Evolutionary conservation across 305 asterid species (phyloP).

Genomic region (Solanum hybrid): DNA sequence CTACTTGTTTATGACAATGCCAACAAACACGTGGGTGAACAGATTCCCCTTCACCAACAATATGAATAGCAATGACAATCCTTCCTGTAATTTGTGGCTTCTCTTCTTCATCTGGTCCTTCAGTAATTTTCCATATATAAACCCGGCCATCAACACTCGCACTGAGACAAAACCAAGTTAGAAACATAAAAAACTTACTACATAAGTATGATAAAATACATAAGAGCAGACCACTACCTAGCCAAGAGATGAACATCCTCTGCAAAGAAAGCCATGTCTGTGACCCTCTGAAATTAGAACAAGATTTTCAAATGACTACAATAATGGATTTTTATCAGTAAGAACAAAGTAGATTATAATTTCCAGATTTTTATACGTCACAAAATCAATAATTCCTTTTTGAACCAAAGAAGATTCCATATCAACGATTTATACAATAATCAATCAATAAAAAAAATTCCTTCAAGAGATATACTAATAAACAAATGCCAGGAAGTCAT

Average conservation of each 20-base stretch:
- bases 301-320: conserved; percentile 9
- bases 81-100: conserved; percentile 78
- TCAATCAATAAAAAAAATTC: not conserved
- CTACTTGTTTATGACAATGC: conserved; percentile 94
- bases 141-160: conserved; percentile 93
- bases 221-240: conserved; percentile 40
- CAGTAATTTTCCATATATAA: conserved; percentile 84
- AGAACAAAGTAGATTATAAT: not conserved
- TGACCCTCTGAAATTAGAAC: conserved; percentile 69
- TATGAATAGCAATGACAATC: conserved; percentile 61
- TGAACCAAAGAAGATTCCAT: not conserved
- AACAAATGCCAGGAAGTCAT: not conserved
- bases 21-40: conserved; percentile 93
- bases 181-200: conserved; percentile 9
- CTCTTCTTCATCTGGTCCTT: conserved; percentile 87
- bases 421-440: not conserved
- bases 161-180: conserved; percentile 33
- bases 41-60: conserved; percentile 68
- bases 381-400: not conserved
- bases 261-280: conserved; percentile 97
- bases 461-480: not conserved
- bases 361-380: not conserved
- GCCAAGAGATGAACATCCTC: conserved; percentile 96
- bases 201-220: conserved; percentile 7
- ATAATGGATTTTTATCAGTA: not conserved